These are phyloP conservation scores for Boletus rufocinnamomeus DNA, from an alignment of 768 basidiomycete species.

Conservation along the genomic window DNA sequence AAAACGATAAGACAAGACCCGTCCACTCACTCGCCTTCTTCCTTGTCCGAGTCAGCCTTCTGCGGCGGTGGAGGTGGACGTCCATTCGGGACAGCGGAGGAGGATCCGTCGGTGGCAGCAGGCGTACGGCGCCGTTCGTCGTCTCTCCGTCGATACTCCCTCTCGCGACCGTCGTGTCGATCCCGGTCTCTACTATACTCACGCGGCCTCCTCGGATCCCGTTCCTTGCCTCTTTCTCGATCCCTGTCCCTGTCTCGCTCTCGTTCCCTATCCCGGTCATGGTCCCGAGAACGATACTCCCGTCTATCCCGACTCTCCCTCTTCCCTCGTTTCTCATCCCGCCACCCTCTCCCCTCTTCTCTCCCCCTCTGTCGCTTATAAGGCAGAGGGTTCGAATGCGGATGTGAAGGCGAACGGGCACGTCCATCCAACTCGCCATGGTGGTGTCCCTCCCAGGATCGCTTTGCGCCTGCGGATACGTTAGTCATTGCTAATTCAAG, in stretches of 20 bases:
- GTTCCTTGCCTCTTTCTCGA: constrained; percentile 38
- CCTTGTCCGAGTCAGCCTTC: constrained; percentile 60
- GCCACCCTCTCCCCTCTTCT: constrained; percentile 65
- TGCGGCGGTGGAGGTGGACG: constrained; percentile 20
- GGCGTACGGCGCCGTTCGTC: constrained; percentile 31
- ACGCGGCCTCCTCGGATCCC: constrained; percentile 38
- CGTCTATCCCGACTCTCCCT: constrained; percentile 42
- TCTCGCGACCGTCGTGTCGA: constrained; percentile 29
- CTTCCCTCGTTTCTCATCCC: constrained; percentile 51
- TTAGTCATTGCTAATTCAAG: constrained; percentile 64
- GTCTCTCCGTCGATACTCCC: constrained; percentile 34
- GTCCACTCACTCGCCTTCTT: constrained; percentile 91
- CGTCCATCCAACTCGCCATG: constrained; percentile 37
- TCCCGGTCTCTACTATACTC: constrained; percentile 34
- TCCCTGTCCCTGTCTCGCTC: constrained; percentile 40
- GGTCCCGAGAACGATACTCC: constrained; percentile 36
- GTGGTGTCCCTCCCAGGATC: constrained; percentile 65
- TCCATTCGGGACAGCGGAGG: constrained; percentile 23
- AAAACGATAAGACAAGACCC: constrained; percentile 6
- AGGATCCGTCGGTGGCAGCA: constrained; percentile 9
- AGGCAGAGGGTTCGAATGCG: constrained; percentile 5
- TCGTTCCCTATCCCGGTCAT: constrained; percentile 30
- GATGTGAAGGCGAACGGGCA: constrained; percentile 17
- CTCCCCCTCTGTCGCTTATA: constrained; percentile 57
- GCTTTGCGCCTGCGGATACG: constrained; percentile 81